Evolutionary conservation across 2,329 filamentous ascomycete genomes (phyloP).

Genomic region (Pyrenophora graminea): DNA sequence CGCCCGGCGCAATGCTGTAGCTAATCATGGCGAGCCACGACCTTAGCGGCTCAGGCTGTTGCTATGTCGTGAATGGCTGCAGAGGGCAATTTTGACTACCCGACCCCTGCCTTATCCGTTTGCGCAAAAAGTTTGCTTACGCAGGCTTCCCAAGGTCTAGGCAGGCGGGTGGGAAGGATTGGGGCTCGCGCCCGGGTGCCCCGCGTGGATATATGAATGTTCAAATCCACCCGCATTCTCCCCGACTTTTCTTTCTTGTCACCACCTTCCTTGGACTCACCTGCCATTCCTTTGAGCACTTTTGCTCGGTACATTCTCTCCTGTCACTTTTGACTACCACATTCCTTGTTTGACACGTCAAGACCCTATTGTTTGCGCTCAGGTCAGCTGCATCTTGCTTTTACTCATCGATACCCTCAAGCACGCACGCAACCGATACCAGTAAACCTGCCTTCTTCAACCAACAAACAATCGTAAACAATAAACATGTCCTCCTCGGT

Average conservation of each 20-base stretch:
- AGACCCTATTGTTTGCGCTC: slow-evolving; percentile 15
- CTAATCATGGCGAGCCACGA: slow-evolving; percentile 6
- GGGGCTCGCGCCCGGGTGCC: slow-evolving; percentile 2
- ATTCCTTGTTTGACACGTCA: slow-evolving; percentile 13
- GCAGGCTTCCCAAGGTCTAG: slow-evolving; percentile 1
- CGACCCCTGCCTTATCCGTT: slow-evolving; percentile 8
- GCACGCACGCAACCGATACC: slow-evolving; percentile 1
- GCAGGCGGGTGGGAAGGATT: not conserved
- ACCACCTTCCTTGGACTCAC: slow-evolving; percentile 7
- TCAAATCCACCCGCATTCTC: slow-evolving; percentile 4
- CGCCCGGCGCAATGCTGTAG: slow-evolving; percentile 5
- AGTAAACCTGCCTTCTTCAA: not conserved
- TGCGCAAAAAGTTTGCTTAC: slow-evolving; percentile 10
- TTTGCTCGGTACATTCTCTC: slow-evolving; percentile 17
- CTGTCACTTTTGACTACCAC: slow-evolving; percentile 8
- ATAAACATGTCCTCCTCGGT: slow-evolving; percentile 43
- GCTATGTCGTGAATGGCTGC: slow-evolving; percentile 6
- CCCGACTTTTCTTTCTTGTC: slow-evolving; percentile 3
- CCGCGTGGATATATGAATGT: slow-evolving; percentile 8
- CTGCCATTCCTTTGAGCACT: slow-evolving; percentile 12
- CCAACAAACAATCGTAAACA: slow-evolving; percentile 12
- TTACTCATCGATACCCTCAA: slow-evolving; percentile 11
- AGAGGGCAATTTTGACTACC: slow-evolving; percentile 2
- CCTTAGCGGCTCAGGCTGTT: slow-evolving; percentile 2
- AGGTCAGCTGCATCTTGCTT: slow-evolving; percentile 14